phyloP scores from a whole-genome alignment of 331 rosid genomes.

The Spiraea crenata region DNA sequence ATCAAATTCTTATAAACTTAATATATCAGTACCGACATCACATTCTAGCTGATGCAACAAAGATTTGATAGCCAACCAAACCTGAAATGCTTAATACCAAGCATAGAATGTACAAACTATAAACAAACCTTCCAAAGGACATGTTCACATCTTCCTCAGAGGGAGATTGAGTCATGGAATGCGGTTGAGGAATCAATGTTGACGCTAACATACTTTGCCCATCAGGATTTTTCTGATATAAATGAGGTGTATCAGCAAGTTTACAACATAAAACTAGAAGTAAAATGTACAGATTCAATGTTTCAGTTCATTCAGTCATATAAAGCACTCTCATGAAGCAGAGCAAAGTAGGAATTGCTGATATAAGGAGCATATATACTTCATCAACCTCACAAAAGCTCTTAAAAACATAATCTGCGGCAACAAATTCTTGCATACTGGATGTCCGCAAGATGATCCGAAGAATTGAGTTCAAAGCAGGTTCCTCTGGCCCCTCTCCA shows the following conservation, averaged over 20 bases:
- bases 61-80: constrained; percentile 1
- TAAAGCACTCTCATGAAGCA: background rate
- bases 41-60: constrained; percentile 7
- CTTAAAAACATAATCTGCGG: constrained; percentile 85
- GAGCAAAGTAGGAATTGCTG: constrained; percentile 11
- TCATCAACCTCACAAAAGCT: constrained; percentile 84
- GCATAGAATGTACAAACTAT: constrained; percentile 17
- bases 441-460: constrained; percentile 84
- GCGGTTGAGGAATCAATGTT: constrained; percentile 87
- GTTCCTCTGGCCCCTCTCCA: constrained; percentile 85
- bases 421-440: constrained; percentile 74
- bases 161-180: constrained; percentile 60
- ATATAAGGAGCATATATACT: background rate
- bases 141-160: constrained; percentile 82
- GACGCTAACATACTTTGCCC: constrained; percentile 92
- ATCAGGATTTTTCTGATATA: constrained; percentile 67
- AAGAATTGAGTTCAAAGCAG: constrained; percentile 82
- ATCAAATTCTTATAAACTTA: constrained; percentile 26
- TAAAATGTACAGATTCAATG: constrained; percentile 4
- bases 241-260: constrained; percentile 21
- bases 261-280: constrained; percentile 4
- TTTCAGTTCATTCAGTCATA: too few relatives aligned
- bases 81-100: constrained; percentile 7
- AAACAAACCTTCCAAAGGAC: constrained; percentile 93
- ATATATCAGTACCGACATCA: constrained; percentile 17